Percentiles rank a stretch among this genome's conserved stretches.
Evolutionary conservation across 352 stramenopile genomes (phyloP).

Genomic region (Globisporangium mamillatum): DNA sequence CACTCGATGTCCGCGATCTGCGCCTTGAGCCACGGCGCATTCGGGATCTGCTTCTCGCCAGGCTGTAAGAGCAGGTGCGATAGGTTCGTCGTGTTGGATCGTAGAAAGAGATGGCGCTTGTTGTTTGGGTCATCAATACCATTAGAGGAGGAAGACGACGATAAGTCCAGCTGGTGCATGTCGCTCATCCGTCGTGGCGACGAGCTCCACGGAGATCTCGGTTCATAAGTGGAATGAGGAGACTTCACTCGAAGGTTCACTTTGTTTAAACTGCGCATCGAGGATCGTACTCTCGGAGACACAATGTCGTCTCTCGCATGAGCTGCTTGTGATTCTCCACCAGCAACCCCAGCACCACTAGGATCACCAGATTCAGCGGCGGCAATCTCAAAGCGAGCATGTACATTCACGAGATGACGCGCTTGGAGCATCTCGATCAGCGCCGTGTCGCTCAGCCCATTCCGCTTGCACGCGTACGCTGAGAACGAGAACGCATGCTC

Average conservation of each 20-base stretch:
- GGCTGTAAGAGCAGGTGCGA: conserved; percentile 31
- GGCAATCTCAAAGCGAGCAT: conserved; percentile 60
- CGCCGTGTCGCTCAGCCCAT: conserved; percentile 76
- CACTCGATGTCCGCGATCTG: conserved; percentile 86
- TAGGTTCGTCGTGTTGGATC: conserved; percentile 48
- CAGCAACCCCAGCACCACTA: not conserved
- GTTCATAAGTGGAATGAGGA: not conserved
- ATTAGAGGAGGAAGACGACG: not conserved
- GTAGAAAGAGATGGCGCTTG: conserved; percentile 24
- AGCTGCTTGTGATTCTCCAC: not conserved
- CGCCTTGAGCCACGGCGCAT: conserved; percentile 68
- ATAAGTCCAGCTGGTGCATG: conserved; percentile 12
- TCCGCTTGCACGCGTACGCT: conserved; percentile 83
- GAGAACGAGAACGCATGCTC: conserved; percentile 82
- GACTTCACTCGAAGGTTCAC: conserved; percentile 6
- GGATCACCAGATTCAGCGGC: conserved; percentile 24
- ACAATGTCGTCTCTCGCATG: conserved; percentile 9
- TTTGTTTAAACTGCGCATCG: conserved; percentile 19
- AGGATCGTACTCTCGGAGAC: conserved; percentile 26
- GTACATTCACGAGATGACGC: conserved; percentile 72
- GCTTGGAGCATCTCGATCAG: conserved; percentile 85
- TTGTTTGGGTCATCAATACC: not conserved
- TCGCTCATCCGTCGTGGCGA: conserved; percentile 63
- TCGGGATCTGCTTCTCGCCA: conserved; percentile 29
- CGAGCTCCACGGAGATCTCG: conserved; percentile 22